Conservation (phyloP, 2,329 filamentous ascomycete species). For the Apiospora saccharicola region DNA sequence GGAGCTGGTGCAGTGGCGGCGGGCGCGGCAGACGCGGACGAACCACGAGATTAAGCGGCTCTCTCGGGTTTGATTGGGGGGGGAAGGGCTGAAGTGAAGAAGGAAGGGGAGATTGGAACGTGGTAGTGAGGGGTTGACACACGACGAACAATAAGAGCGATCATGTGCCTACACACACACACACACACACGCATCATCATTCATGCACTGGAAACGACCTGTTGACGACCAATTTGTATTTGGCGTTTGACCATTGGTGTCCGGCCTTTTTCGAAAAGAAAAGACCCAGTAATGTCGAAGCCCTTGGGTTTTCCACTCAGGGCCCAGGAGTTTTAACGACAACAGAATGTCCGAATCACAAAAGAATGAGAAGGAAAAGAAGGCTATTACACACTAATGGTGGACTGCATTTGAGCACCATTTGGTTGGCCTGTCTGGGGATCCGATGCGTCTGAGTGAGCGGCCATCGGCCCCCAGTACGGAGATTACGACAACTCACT, state of each 20-base stretch:
- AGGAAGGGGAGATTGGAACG: too few species aligned
- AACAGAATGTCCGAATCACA: not conserved
- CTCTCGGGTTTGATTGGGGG: not conserved
- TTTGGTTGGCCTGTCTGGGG: not conserved
- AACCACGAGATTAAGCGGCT: slow-evolving; percentile 14
- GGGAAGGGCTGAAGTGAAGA: too few species aligned
- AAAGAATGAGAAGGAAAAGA: not conserved
- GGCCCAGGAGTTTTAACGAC: not conserved
- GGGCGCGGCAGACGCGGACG: slow-evolving; percentile 9
- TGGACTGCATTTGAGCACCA: not conserved
- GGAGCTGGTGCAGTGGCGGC: slow-evolving; percentile 18
- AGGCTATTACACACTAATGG: too few species aligned
- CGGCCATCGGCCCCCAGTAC: too few species aligned
- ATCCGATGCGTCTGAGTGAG: not conserved
- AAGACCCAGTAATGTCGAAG: not conserved
- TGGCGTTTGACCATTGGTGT: not conserved
- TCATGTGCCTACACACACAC: too few species aligned
- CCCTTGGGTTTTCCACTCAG: not conserved
- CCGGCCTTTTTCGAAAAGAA: too few species aligned
- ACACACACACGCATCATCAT: not conserved
- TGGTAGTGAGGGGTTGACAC: too few species aligned
- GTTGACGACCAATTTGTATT: not conserved
- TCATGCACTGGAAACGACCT: not conserved
- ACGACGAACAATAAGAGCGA: too few species aligned
- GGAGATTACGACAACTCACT: not conserved